A percentile compares a stretch with the other conserved stretches of the same genome.
Evolutionary conservation across 495 filamentous ascomycete genomes (phyloP).

Genomic region (Aspergillus egyptiacus): DNA sequence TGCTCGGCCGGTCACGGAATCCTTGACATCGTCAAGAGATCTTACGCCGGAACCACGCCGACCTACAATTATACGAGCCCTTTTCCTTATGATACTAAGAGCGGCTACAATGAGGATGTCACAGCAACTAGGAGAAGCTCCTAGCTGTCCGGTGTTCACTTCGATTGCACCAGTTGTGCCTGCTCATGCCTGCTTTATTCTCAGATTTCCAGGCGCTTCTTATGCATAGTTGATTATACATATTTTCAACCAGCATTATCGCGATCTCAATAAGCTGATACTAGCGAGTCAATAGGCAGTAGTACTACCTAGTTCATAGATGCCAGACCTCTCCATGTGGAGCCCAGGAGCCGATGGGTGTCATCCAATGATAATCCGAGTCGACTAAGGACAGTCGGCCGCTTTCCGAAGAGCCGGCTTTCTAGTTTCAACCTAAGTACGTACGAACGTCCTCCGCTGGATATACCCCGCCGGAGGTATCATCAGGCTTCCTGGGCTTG

Average conservation of each 20-base stretch:
- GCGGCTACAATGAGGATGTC: conserved; percentile 30
- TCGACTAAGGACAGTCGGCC: too few species aligned
- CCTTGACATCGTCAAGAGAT: conserved; percentile 36
- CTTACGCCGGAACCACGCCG: conserved; percentile 27
- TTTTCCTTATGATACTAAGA: conserved; percentile 33
- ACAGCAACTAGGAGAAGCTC: conserved; percentile 24
- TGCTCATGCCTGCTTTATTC: background rate
- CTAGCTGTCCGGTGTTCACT: background rate
- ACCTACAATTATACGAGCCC: conserved; percentile 43
- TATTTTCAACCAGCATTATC: too few species aligned
- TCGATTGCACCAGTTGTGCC: background rate
- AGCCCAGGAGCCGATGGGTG: too few species aligned
- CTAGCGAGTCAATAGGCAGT: too few species aligned
- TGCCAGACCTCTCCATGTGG: too few species aligned
- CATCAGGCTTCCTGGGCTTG: background rate
- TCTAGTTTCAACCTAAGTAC: too few species aligned
- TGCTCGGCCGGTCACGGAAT: conserved; percentile 46
- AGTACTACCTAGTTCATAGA: too few species aligned
- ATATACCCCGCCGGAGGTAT: too few species aligned
- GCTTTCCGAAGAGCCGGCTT: too few species aligned
- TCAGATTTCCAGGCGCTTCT: background rate
- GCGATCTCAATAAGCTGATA: too few species aligned
- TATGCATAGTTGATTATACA: background rate
- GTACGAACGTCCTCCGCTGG: too few species aligned
- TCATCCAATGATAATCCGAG: too few species aligned